These are phyloP conservation scores for Boletus vinaceobasis DNA, from an alignment of 768 basidiomycete genomes.

Conservation along the genomic window DNA sequence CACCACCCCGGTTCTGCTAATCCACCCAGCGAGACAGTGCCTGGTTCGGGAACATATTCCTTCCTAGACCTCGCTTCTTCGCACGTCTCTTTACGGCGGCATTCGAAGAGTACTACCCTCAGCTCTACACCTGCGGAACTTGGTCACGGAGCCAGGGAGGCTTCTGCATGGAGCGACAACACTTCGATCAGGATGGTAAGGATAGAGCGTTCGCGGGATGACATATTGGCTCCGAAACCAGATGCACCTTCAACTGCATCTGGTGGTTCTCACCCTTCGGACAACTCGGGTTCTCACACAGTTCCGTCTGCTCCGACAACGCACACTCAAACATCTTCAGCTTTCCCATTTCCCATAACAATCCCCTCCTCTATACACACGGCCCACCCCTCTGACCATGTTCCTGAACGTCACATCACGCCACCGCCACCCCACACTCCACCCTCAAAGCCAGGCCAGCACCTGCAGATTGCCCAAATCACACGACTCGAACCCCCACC, in stretches of 20 bases:
- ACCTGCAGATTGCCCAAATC: slow-evolving; percentile 25
- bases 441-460: slow-evolving; percentile 13
- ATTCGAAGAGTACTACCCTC: slow-evolving; percentile 27
- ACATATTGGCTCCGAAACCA: slow-evolving; percentile 18
- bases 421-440: slow-evolving; percentile 18
- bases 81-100: slow-evolving; percentile 18
- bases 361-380: slow-evolving; percentile 42
- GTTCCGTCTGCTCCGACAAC: slow-evolving; percentile 20
- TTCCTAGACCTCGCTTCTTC: slow-evolving; percentile 33
- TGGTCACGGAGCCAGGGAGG: slow-evolving; percentile 17
- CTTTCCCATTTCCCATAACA: slow-evolving; percentile 46
- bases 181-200: slow-evolving; percentile 16
- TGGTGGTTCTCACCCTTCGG: slow-evolving; percentile 28
- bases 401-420: slow-evolving; percentile 16
- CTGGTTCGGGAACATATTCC: slow-evolving; percentile 32
- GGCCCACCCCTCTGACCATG: slow-evolving; percentile 13
- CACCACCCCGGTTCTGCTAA: slow-evolving; percentile 17
- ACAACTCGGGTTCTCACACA: slow-evolving; percentile 17
- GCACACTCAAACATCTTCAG: slow-evolving; percentile 23
- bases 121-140: slow-evolving; percentile 28
- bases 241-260: slow-evolving; percentile 34
- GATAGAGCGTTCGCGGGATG: slow-evolving; percentile 19
- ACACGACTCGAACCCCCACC: slow-evolving; percentile 26
- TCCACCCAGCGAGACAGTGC: slow-evolving; percentile 20
- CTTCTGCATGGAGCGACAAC: slow-evolving; percentile 16